phyloP scores from a whole-genome alignment of 2,329 filamentous ascomycete species.

The Venturia pyrina region DNA sequence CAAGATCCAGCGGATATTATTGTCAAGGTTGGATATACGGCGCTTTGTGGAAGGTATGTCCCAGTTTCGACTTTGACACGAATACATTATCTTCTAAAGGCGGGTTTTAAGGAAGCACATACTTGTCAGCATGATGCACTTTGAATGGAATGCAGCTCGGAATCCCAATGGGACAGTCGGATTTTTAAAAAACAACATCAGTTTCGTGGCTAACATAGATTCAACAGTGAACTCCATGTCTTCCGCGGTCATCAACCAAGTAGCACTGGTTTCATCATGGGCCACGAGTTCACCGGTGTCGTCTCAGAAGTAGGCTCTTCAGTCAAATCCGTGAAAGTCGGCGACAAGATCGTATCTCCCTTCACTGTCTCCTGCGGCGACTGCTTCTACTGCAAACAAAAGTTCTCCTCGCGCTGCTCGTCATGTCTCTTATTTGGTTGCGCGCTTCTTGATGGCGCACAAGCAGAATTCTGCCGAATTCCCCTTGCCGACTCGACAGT shows the following conservation, averaged over 20 bases:
- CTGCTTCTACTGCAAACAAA: slow-evolving; percentile 78
- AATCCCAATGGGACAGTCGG: too few relatives aligned
- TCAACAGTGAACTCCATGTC: slow-evolving; percentile 68
- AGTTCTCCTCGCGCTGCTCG: slow-evolving; percentile 67
- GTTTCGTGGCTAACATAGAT: background rate
- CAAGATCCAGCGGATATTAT: slow-evolving; percentile 65
- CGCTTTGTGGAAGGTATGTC: slow-evolving; percentile 74
- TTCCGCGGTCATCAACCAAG: slow-evolving; percentile 73
- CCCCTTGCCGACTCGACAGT: slow-evolving; percentile 72
- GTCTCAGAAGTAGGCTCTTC: slow-evolving; percentile 57
- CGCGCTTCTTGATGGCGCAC: slow-evolving; percentile 59
- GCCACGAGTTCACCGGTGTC: slow-evolving; percentile 78
- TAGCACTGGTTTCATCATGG: slow-evolving; percentile 56
- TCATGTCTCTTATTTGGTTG: slow-evolving; percentile 63
- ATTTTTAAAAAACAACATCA: too few relatives aligned
- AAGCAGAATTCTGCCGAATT: slow-evolving; percentile 69
- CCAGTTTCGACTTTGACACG: too few relatives aligned
- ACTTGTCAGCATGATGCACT: too few relatives aligned
- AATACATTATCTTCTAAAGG: too few relatives aligned
- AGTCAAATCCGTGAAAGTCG: slow-evolving; percentile 59
- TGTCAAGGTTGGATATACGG: slow-evolving; percentile 72
- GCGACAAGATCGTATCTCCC: slow-evolving; percentile 71
- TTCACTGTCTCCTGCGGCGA: slow-evolving; percentile 56
- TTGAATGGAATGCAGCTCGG: background rate
- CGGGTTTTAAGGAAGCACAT: background rate